A percentile compares a stretch with the other conserved stretches of the same genome.
Evolutionary conservation across 2,329 filamentous ascomycete species (phyloP).

Genomic region (Alternaria conjuncta): DNA sequence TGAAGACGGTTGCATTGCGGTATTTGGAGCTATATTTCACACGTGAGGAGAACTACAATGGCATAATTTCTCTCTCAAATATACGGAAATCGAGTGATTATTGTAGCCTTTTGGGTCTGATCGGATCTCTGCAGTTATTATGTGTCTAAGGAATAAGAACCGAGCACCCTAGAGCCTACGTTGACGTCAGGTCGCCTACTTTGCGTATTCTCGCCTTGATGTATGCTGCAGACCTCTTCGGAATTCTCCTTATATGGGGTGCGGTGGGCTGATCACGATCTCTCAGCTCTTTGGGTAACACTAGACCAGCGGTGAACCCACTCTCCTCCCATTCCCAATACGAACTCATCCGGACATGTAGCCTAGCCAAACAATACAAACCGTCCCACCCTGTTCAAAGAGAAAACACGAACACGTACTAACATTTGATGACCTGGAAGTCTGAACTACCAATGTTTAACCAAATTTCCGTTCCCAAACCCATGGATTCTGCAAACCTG

Average conservation of each 20-base stretch:
- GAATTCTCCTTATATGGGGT: neutral
- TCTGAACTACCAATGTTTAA: neutral
- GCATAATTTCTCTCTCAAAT: neutral
- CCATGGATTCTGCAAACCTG: too few species aligned
- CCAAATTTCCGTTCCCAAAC: neutral
- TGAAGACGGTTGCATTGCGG: neutral
- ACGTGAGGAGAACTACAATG: neutral
- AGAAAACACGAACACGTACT: neutral
- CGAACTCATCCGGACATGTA: neutral
- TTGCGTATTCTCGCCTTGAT: too few species aligned
- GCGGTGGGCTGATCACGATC: neutral
- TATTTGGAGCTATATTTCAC: neutral
- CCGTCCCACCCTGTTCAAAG: neutral
- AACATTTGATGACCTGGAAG: too few species aligned
- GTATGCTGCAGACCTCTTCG: neutral
- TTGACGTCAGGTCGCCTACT: neutral
- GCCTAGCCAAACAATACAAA: neutral
- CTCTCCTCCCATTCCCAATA: neutral
- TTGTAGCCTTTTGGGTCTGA: neutral
- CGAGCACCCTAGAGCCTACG: neutral
- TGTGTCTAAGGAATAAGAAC: rapidly evolving
- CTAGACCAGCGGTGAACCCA: neutral
- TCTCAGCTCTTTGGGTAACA: neutral
- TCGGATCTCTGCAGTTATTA: neutral
- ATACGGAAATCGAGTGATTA: neutral